A percentile compares a stretch with the other conserved stretches of the same genome.
Evolutionary conservation across 805 yeast species (phyloP).

Genomic region (Saccharomycopsis babjevae): DNA sequence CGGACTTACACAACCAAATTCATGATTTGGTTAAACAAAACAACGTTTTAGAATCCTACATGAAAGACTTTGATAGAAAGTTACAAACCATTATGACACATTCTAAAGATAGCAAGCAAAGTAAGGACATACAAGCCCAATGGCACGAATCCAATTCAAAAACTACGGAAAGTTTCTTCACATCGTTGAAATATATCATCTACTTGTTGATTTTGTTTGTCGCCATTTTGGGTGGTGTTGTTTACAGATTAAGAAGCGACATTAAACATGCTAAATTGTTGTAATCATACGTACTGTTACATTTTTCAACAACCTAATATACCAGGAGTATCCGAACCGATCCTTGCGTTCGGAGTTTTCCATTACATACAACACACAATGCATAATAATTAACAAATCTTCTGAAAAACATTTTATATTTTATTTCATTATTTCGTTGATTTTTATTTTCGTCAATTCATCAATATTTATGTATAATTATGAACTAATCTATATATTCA

Average conservation of each 20-base stretch:
- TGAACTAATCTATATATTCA: no score
- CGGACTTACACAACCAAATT: constrained; percentile 22
- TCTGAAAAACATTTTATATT: no score
- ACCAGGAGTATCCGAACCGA: no score
- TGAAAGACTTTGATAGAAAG: constrained; percentile 17
- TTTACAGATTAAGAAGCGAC: constrained; percentile 48
- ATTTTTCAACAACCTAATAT: no score
- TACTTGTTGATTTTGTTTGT: constrained; percentile 21
- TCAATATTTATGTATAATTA: no score
- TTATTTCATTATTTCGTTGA: no score
- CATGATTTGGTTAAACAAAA: constrained; percentile 17
- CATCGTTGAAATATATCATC: constrained; percentile 22
- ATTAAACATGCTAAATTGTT: constrained; percentile 52
- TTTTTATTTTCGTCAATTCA: no score
- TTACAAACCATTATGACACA: constrained; percentile 16
- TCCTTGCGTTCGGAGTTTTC: no score
- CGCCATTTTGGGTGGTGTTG: constrained; percentile 33
- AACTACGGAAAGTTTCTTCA: constrained; percentile 21
- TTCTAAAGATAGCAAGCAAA: constrained; percentile 18
- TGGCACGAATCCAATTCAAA: constrained; percentile 21
- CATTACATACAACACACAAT: no score
- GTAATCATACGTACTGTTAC: constrained; percentile 20
- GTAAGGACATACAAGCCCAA: constrained; percentile 17
- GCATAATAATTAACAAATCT: no score
- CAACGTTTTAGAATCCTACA: constrained; percentile 16